Conservation (phyloP, 2,329 filamentous ascomycete species). For the Boeremia lycopersici region DNA sequence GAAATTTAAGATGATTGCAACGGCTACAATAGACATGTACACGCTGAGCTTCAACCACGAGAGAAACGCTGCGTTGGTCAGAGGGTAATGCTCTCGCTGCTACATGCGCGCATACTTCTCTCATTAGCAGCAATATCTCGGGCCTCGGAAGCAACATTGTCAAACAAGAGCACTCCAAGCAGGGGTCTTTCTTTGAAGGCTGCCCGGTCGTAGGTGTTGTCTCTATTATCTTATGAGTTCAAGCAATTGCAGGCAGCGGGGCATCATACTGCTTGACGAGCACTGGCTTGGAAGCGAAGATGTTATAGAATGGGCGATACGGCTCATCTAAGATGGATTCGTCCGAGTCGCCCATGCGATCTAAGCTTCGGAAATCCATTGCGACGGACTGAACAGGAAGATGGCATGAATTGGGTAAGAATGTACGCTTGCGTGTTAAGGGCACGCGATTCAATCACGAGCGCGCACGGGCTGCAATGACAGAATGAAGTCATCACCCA, state of each 20-base stretch:
- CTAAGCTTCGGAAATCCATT: constrained; percentile 43
- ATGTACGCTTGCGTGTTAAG: not conserved
- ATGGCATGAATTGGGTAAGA: not conserved
- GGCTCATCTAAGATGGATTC: constrained; percentile 41
- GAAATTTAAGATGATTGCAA: constrained; percentile 92
- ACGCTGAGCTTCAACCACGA: constrained; percentile 88
- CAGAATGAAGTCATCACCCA: constrained; percentile 15
- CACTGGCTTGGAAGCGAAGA: constrained; percentile 56
- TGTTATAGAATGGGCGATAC: constrained; percentile 61
- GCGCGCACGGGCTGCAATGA: constrained; percentile 3
- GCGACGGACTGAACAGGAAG: not conserved
- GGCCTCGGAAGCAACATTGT: constrained; percentile 75
- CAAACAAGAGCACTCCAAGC: constrained; percentile 72
- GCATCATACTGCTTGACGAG: constrained; percentile 47
- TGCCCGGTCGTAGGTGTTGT: constrained; percentile 49
- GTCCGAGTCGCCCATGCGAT: constrained; percentile 37
- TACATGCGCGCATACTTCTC: constrained; percentile 56
- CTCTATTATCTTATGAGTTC: constrained; percentile 29
- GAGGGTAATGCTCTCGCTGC: not conserved
- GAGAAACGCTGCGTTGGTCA: constrained; percentile 67
- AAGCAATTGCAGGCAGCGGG: not conserved
- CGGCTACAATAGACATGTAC: constrained; percentile 87
- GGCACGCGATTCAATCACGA: constrained; percentile 14
- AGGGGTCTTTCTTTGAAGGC: constrained; percentile 68
- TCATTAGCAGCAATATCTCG: constrained; percentile 82